Base-by-base conservation (phyloP, 2,329 filamentous ascomycete species). In the Curvularia spicifera region DNA sequence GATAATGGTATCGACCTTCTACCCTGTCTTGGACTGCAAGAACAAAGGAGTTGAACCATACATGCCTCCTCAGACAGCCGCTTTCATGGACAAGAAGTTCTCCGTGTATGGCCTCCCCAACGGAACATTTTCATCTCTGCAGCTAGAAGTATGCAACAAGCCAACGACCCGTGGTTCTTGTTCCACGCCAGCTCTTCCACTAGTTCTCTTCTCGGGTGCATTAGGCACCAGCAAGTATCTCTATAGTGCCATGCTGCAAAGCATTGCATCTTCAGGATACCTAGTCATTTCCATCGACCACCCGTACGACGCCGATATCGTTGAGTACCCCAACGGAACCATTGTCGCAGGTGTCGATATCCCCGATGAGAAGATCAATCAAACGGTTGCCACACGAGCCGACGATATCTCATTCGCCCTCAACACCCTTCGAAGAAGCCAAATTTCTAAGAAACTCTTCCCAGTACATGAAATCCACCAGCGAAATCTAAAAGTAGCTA, bases 241-340 rank as follows among this genome's bases (percentile, higher is more conserved):
- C 0, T 81, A 84, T 63, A 77, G 71, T 7, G 75, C 72, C 3
- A 75, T 80, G 65, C 77, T 80, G 3, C 76, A 78, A 13, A 78
- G 79, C 0, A 68, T 85, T 1, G 81, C 83, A 0, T 80, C 79
- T 35, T 70, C 77, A 6, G 83, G 83, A 0, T 83, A 79, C 51
- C 63, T 78, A 0, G 80, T 85, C 3, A 67, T 84, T 15, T 76
- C 81, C 0, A 70, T 85, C 13, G 83, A 85, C 48, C 82, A 84
- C 31, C 76, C 82, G 0, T 83, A 81, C 55, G 83, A 85, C 39
- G 74, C 79, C 0, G 62, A 71, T 0, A 67, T 82, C 9, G 78
- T 85, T n/a, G 79, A 83, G 58, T 84, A 82, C n/a, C 79, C 81
- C 0, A 71, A 83, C 53, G 81, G 69, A 3, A 71, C 72, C 0